Percentiles rank a stretch among this genome's conserved stretches.
Evolutionary conservation across 164 flowering plant species (phyloP).

Genomic region (Nelumbo lutea): DNA sequence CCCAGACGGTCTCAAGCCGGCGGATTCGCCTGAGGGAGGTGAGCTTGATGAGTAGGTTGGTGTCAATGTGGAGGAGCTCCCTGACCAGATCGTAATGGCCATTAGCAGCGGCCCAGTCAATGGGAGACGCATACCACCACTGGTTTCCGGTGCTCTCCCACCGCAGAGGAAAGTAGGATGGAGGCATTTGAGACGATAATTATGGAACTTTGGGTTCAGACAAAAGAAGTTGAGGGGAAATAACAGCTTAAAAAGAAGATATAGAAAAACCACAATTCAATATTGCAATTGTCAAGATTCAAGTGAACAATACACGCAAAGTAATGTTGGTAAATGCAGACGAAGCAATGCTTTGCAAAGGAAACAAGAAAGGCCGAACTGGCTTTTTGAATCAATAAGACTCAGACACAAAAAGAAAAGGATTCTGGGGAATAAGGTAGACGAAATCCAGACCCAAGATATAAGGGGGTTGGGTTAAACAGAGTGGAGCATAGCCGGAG

Average conservation of each 20-base stretch:
- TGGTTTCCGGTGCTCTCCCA: conserved; percentile 98
- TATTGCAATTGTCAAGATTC: background rate
- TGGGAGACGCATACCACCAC: conserved; percentile 96
- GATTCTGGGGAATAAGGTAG: background rate
- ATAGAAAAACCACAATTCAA: background rate
- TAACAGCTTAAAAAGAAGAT: background rate
- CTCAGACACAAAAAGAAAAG: conserved; percentile 1
- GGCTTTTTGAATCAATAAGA: conserved; percentile 3
- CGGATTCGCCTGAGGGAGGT: conserved; percentile 85
- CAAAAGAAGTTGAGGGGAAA: background rate
- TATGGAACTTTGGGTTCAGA: background rate
- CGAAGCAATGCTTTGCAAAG: background rate
- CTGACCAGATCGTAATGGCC: conserved; percentile 72
- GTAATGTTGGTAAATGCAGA: background rate
- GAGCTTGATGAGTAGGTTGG: conserved; percentile 83
- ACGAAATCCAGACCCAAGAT: background rate
- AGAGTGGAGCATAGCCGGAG: too few species aligned
- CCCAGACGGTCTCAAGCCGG: conserved; percentile 93
- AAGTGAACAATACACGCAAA: background rate
- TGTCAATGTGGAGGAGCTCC: conserved; percentile 76
- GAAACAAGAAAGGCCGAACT: background rate
- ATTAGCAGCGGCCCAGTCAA: conserved; percentile 88
- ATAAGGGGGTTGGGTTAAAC: too few species aligned
- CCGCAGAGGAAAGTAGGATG: conserved; percentile 70
- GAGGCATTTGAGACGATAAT: conserved; percentile 30